Percentiles rank a stretch among this genome's conserved stretches.
Conservation (phyloP, 2,329 filamentous ascomycete genomes). For the Tetracladium maxilliforme region DNA sequence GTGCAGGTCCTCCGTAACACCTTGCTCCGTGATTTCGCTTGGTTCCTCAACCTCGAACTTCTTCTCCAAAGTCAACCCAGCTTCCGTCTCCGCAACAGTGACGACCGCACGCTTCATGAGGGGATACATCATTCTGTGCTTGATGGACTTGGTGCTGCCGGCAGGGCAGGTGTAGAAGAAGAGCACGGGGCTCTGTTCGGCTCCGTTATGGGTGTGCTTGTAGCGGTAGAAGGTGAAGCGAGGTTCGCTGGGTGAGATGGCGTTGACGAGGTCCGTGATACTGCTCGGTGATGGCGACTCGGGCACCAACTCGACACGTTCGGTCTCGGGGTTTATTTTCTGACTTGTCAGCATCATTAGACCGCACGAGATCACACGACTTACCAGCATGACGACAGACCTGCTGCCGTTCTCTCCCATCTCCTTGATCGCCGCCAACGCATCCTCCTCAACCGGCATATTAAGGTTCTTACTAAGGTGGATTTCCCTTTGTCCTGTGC, state of each 20-base stretch:
- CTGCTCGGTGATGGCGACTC: slow-evolving; percentile 31
- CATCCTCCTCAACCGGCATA: slow-evolving; percentile 47
- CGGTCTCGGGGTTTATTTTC: slow-evolving; percentile 59
- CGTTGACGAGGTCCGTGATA: slow-evolving; percentile 39
- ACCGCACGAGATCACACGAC: slow-evolving; percentile 11
- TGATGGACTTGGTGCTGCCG: slow-evolving; percentile 55
- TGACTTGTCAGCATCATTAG: slow-evolving; percentile 13
- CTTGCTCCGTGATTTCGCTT: slow-evolving; percentile 53
- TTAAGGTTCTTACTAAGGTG: slow-evolving; percentile 40
- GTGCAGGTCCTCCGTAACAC: slow-evolving; percentile 52
- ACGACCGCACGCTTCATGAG: slow-evolving; percentile 54
- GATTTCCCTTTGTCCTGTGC: slow-evolving; percentile 45
- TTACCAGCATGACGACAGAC: slow-evolving; percentile 49
- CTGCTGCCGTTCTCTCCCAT: slow-evolving; percentile 33
- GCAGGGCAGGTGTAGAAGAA: slow-evolving; percentile 76
- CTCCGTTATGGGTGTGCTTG: slow-evolving; percentile 37
- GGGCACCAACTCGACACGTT: slow-evolving; percentile 57
- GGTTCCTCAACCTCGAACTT: slow-evolving; percentile 55
- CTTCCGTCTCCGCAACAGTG: slow-evolving; percentile 47
- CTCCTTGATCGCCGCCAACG: slow-evolving; percentile 45
- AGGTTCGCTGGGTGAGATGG: slow-evolving; percentile 54
- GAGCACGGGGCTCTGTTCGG: slow-evolving; percentile 42
- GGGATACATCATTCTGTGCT: slow-evolving; percentile 76
- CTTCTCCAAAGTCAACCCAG: slow-evolving; percentile 52
- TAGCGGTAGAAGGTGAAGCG: slow-evolving; percentile 69